Conservation (phyloP, 768 basidiomycete genomes). For the Mycena filopes region DNA sequence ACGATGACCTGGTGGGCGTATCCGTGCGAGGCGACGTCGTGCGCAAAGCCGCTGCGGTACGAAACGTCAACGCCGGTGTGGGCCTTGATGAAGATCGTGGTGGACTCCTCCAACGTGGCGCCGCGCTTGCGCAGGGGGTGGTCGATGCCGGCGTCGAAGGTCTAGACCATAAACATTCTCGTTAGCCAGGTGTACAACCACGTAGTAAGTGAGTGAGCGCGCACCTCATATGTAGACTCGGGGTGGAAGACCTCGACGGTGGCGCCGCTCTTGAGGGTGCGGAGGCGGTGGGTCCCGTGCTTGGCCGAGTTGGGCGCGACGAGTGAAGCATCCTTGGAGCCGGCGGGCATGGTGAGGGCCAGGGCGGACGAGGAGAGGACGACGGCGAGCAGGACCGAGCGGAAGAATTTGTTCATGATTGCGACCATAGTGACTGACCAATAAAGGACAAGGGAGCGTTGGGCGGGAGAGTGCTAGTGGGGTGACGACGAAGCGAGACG, state of each 20-base stretch:
- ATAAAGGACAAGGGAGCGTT: slow-evolving; percentile 22
- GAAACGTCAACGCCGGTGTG: slow-evolving; percentile 39
- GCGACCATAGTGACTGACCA: slow-evolving; percentile 34
- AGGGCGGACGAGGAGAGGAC: slow-evolving; percentile 39
- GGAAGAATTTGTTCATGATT: slow-evolving; percentile 44
- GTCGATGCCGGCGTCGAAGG: slow-evolving; percentile 42
- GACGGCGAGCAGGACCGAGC: slow-evolving; percentile 42
- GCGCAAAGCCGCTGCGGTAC: slow-evolving; percentile 37
- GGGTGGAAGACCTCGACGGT: slow-evolving; percentile 51
- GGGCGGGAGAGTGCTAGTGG: slow-evolving; percentile 25
- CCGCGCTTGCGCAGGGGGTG: slow-evolving; percentile 36
- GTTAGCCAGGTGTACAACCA: not conserved
- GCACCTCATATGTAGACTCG: slow-evolving; percentile 47
- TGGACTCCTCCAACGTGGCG: slow-evolving; percentile 41
- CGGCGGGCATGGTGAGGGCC: slow-evolving; percentile 41
- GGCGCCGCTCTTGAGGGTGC: slow-evolving; percentile 42
- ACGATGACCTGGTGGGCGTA: slow-evolving; percentile 44
- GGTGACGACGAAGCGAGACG: slow-evolving; percentile 28
- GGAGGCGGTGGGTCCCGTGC: slow-evolving; percentile 46
- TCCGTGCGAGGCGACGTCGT: slow-evolving; percentile 36
- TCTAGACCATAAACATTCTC: slow-evolving; percentile 34
- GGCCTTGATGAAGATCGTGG: slow-evolving; percentile 42
- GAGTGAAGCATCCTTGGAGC: too few relatives aligned
- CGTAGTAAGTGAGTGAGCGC: not conserved
- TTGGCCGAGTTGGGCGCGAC: too few relatives aligned